These are phyloP conservation scores for Cladosporium sp. DNA, from an alignment of 2,329 filamentous ascomycete genomes.

Conservation along the genomic window DNA sequence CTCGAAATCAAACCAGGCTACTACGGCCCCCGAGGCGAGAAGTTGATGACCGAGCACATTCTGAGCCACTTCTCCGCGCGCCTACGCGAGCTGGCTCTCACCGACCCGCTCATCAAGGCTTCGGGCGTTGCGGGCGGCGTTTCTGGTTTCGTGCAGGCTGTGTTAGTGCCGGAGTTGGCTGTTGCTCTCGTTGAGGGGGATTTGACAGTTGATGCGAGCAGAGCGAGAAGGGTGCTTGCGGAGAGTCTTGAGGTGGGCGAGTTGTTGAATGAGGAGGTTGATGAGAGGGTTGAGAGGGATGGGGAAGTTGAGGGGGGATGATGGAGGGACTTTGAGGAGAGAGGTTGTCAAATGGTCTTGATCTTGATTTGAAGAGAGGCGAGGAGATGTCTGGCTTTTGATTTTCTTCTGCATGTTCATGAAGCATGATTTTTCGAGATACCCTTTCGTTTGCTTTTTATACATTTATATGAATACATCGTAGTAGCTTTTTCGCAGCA, in stretches of 20 bases:
- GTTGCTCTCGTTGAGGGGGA: constrained; percentile 33
- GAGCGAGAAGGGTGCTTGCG: constrained; percentile 24
- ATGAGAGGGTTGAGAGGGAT: constrained; percentile 19
- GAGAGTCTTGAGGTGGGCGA: constrained; percentile 32
- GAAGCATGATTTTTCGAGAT: too few relatives aligned
- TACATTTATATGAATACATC: too few relatives aligned
- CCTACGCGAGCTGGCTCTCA: constrained; percentile 25
- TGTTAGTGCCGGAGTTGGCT: constrained; percentile 36
- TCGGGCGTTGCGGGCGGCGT: constrained; percentile 32
- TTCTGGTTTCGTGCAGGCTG: constrained; percentile 32
- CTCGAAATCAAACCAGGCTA: constrained; percentile 24
- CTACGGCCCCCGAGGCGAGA: constrained; percentile 33
- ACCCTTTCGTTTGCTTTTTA: too few relatives aligned
- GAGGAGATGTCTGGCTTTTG: too few relatives aligned
- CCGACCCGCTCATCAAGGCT: constrained; percentile 29
- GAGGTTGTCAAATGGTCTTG: too few relatives aligned
- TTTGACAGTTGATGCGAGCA: constrained; percentile 20
- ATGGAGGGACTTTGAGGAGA: too few relatives aligned
- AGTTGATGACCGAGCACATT: constrained; percentile 33
- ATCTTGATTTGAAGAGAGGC: too few relatives aligned
- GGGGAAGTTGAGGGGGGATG: too few relatives aligned
- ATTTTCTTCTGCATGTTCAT: too few relatives aligned
- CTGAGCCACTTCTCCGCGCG: constrained; percentile 24
- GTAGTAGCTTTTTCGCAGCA: too few relatives aligned
- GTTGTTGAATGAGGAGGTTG: constrained; percentile 28